Evolutionary conservation across 2,329 filamentous ascomycete species (phyloP).

Genomic region (Sclerotiophoma versabilis): DNA sequence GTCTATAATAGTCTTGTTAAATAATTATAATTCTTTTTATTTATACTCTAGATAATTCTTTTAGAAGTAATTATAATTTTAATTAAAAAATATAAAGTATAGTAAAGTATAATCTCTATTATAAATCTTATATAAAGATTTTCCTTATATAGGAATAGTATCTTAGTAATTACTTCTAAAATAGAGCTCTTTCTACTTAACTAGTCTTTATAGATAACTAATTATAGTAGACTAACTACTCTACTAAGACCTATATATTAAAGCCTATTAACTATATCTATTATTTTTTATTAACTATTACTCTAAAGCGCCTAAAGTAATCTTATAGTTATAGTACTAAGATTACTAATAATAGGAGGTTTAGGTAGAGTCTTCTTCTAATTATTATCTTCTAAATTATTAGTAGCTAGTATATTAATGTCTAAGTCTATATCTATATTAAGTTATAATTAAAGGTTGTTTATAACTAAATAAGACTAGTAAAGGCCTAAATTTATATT

Average conservation of each 20-base stretch:
- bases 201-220: slow-evolving; percentile 39
- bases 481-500: no score
- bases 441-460: no score
- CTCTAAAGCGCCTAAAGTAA: slow-evolving; percentile 55
- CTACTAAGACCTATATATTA: slow-evolving; percentile 56
- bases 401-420: no score
- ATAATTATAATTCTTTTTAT: slow-evolving; percentile 42
- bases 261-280: slow-evolving; percentile 63
- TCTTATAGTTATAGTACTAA: no score
- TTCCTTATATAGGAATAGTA: slow-evolving; percentile 63
- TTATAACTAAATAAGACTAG: no score
- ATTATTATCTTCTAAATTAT: no score
- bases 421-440: no score
- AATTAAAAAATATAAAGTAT: no score
- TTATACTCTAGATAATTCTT: slow-evolving; percentile 29
- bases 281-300: slow-evolving; percentile 55
- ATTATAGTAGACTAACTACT: slow-evolving; percentile 33
- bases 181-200: slow-evolving; percentile 68
- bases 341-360: no score
- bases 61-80: slow-evolving; percentile 19
- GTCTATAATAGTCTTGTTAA: slow-evolving; percentile 39
- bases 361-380: no score
- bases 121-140: slow-evolving; percentile 65
- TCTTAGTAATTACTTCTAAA: slow-evolving; percentile 66
- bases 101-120: no score